Base-by-base conservation (phyloP, 352 stramenopile species). In the Phytophthora fragariae region DNA sequence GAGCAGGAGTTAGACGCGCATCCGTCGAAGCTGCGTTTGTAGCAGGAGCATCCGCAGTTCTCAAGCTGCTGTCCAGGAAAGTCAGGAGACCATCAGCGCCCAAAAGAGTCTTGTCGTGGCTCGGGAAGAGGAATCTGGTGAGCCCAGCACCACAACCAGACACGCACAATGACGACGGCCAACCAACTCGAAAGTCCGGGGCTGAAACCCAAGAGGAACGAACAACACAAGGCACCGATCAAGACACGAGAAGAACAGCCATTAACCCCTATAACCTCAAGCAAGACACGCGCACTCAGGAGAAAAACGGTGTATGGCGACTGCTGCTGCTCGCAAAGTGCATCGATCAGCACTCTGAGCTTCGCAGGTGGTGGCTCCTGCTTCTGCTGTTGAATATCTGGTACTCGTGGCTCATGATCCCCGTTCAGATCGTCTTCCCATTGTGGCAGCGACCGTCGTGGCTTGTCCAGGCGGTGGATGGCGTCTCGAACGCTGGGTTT, bases 11-110 rank as follows among this genome's bases (percentile, higher is more conserved):
- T 27, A 10, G 47, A 17, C 17, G 47, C n/a, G 47, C 47, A 54
- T 54, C 47, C 9, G 9, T 54, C 14, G 47, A 54, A 54, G 47
- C 47, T 15, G 47, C 47, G 10, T 54, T 54, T 54, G 47, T 54
- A 14, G 47, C 47, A 31, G 47, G 47, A 17, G 47, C 47, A 14
- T 54, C 47, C 17, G 47, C 47, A 0, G 47, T 54, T 5, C 19
- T 54, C 2, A 54, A 54, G 15, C 10, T 54, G 10, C 5, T 54
- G 3, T 54, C 47, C 0, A 54, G 47, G 7, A 29, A 14, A 15
- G 19, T 19, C 27, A 9, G 8, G 19, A 29, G 3, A 10, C n/a
- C 19, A 14, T 14, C 47, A 29, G 8, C 47, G 27, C 47, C 47
- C 8, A 54, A 9, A 17, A 14, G 19, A 29, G 8, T 54, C 3